These are phyloP conservation scores for Claviceps capensis DNA, from an alignment of 2,329 filamentous ascomycete species.

Conservation along the genomic window DNA sequence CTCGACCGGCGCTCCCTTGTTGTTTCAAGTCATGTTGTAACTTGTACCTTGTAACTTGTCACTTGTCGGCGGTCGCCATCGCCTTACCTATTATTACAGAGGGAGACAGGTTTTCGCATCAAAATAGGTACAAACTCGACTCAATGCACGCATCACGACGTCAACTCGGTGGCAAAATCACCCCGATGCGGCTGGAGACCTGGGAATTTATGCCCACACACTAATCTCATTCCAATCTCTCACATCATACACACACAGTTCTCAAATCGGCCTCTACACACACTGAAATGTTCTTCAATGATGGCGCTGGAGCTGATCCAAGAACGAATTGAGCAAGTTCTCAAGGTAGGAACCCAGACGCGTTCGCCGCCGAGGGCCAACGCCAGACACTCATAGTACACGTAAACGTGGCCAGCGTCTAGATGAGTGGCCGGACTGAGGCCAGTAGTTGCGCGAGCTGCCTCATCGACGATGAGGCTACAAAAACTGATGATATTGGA, in stretches of 20 bases:
- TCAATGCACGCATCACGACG: constrained; percentile 27
- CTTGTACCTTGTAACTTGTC: neutral
- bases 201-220: constrained; percentile 42
- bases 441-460: constrained; percentile 22
- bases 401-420: constrained; percentile 24
- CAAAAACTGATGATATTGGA: constrained; percentile 25
- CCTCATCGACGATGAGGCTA: constrained; percentile 25
- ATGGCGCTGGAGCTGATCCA: constrained; percentile 27
- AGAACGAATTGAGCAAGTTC: constrained; percentile 29
- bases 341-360: constrained; percentile 28
- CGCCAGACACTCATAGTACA: constrained; percentile 21
- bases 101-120: neutral
- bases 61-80: too few relatives aligned
- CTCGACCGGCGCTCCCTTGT: neutral
- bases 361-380: constrained; percentile 24
- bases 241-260: constrained; percentile 22
- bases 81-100: neutral
- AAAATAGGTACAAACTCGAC: neutral
- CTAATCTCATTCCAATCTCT: constrained; percentile 30
- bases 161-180: constrained; percentile 31
- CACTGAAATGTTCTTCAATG: constrained; percentile 27
- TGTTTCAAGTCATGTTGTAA: neutral
- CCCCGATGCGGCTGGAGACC: constrained; percentile 48
- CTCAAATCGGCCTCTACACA: constrained; percentile 25
- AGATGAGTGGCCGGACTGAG: constrained; percentile 26